phyloP scores from a whole-genome alignment of 139 green algal species.

The Marvania coccoides region DNA sequence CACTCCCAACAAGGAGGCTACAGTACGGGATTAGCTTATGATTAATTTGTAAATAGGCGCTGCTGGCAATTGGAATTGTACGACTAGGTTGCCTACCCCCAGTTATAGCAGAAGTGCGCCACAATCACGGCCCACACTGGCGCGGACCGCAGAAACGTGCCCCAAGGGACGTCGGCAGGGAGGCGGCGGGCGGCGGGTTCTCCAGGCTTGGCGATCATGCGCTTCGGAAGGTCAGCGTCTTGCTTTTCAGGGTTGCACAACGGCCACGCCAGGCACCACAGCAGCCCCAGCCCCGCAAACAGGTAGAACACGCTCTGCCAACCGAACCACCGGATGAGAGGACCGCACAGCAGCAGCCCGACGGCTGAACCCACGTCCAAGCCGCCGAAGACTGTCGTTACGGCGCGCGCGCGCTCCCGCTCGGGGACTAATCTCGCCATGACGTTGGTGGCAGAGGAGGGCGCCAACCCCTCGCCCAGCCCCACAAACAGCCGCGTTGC shows the following conservation, averaged over 20 bases:
- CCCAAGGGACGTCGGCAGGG: conserved; percentile 70
- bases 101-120: conserved; percentile 98
- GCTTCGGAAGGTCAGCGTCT: conserved; percentile 13
- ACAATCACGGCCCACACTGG: conserved; percentile 88
- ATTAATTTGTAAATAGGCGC: no score
- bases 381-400: conserved; percentile 86
- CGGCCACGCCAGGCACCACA: conserved; percentile 79
- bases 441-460: conserved; percentile 85
- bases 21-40: no score
- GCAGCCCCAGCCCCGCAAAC: conserved; percentile 84
- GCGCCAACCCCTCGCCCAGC: conserved; percentile 91
- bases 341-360: conserved; percentile 78
- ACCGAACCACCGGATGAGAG: conserved; percentile 77
- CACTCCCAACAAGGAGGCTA: not conserved
- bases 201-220: not conserved
- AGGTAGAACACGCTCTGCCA: conserved; percentile 96
- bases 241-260: conserved; percentile 55
- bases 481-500: conserved; percentile 80
- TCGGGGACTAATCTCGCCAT: conserved; percentile 63
- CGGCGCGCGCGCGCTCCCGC: conserved; percentile 70
- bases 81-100: no score
- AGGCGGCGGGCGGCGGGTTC: not conserved
- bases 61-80: not conserved
- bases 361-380: conserved; percentile 84
- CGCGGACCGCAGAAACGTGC: conserved; percentile 61